Evolutionary conservation across 345 rosid genomes (phyloP).

Genomic region (Mallotus nudiflorus): DNA sequence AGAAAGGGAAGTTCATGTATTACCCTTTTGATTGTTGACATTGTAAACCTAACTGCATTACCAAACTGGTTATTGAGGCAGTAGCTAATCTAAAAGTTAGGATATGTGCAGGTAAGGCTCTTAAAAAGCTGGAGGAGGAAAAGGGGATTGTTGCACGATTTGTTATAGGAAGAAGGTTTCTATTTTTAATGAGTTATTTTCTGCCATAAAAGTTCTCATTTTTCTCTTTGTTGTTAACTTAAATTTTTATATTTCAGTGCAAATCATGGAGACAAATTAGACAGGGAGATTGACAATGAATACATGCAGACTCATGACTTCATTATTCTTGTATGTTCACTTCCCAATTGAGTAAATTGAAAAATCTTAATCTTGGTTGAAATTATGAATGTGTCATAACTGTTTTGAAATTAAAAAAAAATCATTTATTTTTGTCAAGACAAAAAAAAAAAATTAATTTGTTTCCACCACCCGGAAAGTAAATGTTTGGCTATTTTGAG

Average conservation of each 20-base stretch:
- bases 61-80: neutral
- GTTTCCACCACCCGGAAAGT: neutral
- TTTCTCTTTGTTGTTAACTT: slow-evolving; percentile 13
- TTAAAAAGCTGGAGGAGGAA: slow-evolving; percentile 58
- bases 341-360: slow-evolving; percentile 14
- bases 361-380: neutral
- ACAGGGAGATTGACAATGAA: slow-evolving; percentile 45
- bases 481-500: neutral
- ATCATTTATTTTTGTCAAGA: too few species aligned
- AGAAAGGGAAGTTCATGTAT: neutral
- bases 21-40: neutral
- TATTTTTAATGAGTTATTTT: neutral
- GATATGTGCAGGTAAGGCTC: slow-evolving; percentile 51
- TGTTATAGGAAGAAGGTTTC: slow-evolving; percentile 91
- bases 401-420: neutral
- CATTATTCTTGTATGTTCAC: slow-evolving; percentile 47
- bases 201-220: neutral
- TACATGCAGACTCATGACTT: slow-evolving; percentile 48
- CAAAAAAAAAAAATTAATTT: neutral
- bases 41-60: neutral
- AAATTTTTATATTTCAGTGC: slow-evolving; percentile 46
- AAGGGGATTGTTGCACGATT: slow-evolving; percentile 78
- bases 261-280: slow-evolving; percentile 45
- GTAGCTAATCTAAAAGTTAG: slow-evolving; percentile 19
- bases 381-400: neutral